A percentile compares a stretch with the other conserved stretches of the same genome.
Evolutionary conservation across 192 early-diverging fungal species (phyloP).

Genomic region (Podila clonocystis): DNA sequence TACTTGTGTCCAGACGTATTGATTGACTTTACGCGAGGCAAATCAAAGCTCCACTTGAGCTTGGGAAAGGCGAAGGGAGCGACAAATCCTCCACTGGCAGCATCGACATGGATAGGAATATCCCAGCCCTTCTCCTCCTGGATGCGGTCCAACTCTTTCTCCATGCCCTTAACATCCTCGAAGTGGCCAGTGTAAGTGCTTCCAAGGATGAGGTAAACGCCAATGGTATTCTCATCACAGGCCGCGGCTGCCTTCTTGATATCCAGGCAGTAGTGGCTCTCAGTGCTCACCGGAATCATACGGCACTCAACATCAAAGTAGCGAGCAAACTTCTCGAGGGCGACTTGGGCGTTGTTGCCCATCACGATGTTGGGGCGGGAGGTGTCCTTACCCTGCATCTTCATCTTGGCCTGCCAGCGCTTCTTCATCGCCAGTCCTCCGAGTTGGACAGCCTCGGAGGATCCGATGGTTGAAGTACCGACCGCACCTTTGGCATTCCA

Average conservation of each 20-base stretch:
- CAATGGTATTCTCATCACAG: conserved; percentile 88
- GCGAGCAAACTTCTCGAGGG: conserved; percentile 19
- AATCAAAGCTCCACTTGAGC: conserved; percentile 70
- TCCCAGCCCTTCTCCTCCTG: conserved; percentile 68
- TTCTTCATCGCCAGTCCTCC: conserved; percentile 81
- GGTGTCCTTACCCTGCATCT: conserved; percentile 69
- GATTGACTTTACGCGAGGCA: conserved; percentile 78
- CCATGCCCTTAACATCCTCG: conserved; percentile 74
- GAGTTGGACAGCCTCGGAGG: conserved; percentile 84
- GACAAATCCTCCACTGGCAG: conserved; percentile 84
- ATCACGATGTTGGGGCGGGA: conserved; percentile 69
- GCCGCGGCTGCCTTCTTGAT: conserved; percentile 71
- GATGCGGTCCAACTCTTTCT: conserved; percentile 67
- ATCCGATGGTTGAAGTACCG: conserved; percentile 78
- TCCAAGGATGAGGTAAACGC: conserved; percentile 78
- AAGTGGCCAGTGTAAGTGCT: conserved; percentile 82
- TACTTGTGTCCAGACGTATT: conserved; percentile 89
- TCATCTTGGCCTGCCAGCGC: conserved; percentile 70
- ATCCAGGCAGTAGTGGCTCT: conserved; percentile 62
- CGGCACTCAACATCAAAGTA: conserved; percentile 8
- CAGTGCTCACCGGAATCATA: conserved; percentile 14
- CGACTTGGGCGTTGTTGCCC: conserved; percentile 75
- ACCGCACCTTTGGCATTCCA: conserved; percentile 54
- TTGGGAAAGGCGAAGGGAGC: conserved; percentile 82
- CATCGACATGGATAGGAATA: conserved; percentile 87